Conservation (phyloP, 805 yeast genomes). For the Ogataea trehalophila region DNA sequence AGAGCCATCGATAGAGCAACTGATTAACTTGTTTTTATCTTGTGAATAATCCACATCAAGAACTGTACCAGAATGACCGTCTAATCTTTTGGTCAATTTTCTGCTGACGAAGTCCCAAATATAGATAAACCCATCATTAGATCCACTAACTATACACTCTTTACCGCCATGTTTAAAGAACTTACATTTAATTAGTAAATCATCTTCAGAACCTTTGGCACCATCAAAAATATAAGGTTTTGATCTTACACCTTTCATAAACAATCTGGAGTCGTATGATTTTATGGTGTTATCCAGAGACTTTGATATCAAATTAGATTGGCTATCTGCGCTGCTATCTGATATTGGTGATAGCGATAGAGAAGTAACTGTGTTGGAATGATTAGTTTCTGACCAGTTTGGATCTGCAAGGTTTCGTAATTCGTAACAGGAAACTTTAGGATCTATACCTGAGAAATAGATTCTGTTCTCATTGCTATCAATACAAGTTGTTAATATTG, state of each 20-base stretch:
- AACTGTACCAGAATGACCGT: constrained; percentile 61
- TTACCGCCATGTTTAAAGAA: constrained; percentile 34
- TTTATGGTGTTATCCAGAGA: constrained; percentile 55
- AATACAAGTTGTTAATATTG: constrained; percentile 48
- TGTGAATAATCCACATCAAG: constrained; percentile 47
- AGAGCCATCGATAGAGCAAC: constrained; percentile 54
- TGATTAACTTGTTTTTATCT: constrained; percentile 33
- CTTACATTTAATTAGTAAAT: constrained; percentile 44
- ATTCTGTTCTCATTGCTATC: constrained; percentile 37
- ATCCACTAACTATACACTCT: constrained; percentile 47
- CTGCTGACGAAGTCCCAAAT: constrained; percentile 57
- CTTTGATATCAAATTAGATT: constrained; percentile 42
- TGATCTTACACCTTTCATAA: constrained; percentile 32
- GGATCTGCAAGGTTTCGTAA: constrained; percentile 37
- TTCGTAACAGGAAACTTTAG: constrained; percentile 57
- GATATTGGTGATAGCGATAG: constrained; percentile 30
- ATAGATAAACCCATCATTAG: constrained; percentile 54
- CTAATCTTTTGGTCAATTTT: constrained; percentile 40
- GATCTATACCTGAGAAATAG: constrained; percentile 66
- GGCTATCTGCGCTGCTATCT: constrained; percentile 26
- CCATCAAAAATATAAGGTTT: constrained; percentile 52
- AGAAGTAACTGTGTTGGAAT: constrained; percentile 53
- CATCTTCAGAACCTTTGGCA: constrained; percentile 49
- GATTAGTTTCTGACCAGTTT: constrained; percentile 41
- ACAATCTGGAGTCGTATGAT: constrained; percentile 49